These are phyloP conservation scores for Boletus fagicola DNA, from an alignment of 768 basidiomycete species.

Conservation along the genomic window DNA sequence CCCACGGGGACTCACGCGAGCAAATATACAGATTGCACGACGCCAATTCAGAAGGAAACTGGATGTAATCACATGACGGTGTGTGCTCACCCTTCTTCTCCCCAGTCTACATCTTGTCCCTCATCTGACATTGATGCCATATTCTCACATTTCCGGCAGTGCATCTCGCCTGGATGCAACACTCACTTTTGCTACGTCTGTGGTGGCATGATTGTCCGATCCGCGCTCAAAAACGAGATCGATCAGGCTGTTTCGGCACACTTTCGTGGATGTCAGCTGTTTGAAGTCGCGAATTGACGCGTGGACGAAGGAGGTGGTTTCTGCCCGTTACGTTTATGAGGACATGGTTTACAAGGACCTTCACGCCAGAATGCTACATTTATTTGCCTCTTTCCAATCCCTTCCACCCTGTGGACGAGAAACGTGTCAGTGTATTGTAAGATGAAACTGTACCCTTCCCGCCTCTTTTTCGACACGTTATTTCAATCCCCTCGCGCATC, in stretches of 20 bases:
- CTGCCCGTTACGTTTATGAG: background rate
- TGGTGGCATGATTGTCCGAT: conserved; percentile 45
- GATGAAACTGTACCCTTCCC: background rate
- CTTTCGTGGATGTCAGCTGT: conserved; percentile 35
- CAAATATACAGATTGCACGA: conserved; percentile 39
- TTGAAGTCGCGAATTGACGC: conserved; percentile 29
- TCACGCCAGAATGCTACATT: too few relatives aligned
- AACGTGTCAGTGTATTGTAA: background rate
- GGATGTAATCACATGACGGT: conserved; percentile 65
- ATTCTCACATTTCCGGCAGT: conserved; percentile 32
- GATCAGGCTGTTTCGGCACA: conserved; percentile 30
- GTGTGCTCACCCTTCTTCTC: background rate
- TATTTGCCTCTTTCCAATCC: background rate
- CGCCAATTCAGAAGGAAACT: conserved; percentile 49
- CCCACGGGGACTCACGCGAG: background rate
- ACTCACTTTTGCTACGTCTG: conserved; percentile 58
- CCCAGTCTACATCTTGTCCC: background rate
- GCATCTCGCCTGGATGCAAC: conserved; percentile 57
- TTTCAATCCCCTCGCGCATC: background rate
- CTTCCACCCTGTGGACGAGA: background rate
- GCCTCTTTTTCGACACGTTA: background rate
- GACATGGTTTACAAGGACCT: background rate
- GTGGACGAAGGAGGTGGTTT: background rate
- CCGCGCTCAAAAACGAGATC: conserved; percentile 35
- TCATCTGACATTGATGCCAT: background rate